Evolutionary conservation across 2,329 filamentous ascomycete species (phyloP), one percentile per base, ranked within the genome.

Genomic region (Tolypocladium cylindrosporum): DNA sequence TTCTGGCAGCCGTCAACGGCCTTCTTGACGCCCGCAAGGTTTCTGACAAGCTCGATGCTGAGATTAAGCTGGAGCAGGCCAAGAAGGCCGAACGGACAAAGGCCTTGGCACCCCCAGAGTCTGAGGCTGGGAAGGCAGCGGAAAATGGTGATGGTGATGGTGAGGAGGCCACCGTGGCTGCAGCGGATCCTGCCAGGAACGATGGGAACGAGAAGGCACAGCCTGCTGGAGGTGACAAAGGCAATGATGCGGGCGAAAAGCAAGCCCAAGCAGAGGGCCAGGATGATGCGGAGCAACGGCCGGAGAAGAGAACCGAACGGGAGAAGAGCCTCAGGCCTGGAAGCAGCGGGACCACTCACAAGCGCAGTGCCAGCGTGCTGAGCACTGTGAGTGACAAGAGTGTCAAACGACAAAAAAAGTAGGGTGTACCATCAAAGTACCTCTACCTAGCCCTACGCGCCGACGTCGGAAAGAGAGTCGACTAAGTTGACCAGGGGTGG

Each of bases 331-430:
- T 57, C 13, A 67, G 72, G 51, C 74, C 73, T 2, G 69, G 67
- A 16, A 76, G 73, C 61, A 77, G 75, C 61, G 68, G 73, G 48
- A 70, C 69, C 10, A 65, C 73, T 0, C 86, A 88, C 62, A 95
- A 95, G 76, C 82, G 91, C 59, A 94, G 90, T 69, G 90, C 90
- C 1, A 95, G 90, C 70, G 89, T 91, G 39, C 71, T 95, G 56
- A 93, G 89, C 69, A 76, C 79, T 19, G 75, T 75, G 7, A 91
- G 88, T 69, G 86, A 90, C 60, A 83, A 82, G 72, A 83, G 79
- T 63, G 66, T 72, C 4, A 85, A 85, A 69, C 75, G 81, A 60
- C 78, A 79, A 64, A 84, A 81, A 74, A 84, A 83, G 61, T 72
- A 61, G 48, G 21, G 57, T 54, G 65, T 66, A 63, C 55, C 57